phyloP scores from a whole-genome alignment of 2,329 filamentous ascomycete species.

The Trichoderma sp. region DNA sequence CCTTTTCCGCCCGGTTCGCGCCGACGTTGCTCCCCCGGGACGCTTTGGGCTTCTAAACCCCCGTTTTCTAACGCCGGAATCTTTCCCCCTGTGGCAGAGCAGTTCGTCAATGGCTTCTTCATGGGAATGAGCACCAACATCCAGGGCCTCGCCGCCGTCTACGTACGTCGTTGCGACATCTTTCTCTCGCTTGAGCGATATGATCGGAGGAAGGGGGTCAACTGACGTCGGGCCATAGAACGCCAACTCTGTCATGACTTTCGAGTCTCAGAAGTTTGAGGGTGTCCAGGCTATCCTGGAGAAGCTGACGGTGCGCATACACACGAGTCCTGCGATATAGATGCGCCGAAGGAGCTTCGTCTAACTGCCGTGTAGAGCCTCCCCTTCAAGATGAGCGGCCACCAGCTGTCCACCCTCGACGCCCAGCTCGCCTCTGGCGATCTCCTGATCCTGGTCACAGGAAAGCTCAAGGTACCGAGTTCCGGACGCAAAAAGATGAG shows the following conservation, averaged over 20 bases:
- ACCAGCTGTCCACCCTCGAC: slow-evolving; percentile 76
- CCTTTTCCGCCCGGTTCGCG: not conserved
- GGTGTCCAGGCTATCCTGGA: slow-evolving; percentile 70
- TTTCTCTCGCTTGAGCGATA: no score
- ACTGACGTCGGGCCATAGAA: slow-evolving; percentile 12
- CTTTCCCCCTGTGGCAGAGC: slow-evolving; percentile 55
- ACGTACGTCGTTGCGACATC: slow-evolving; percentile 61
- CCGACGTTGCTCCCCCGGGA: not conserved
- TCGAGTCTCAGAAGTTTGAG: slow-evolving; percentile 70
- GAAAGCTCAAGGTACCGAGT: slow-evolving; percentile 70
- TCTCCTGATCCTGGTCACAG: slow-evolving; percentile 87
- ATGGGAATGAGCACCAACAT: slow-evolving; percentile 41
- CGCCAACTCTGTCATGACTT: slow-evolving; percentile 82
- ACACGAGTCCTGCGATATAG: not conserved
- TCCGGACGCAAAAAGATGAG: no score
- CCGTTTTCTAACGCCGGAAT: slow-evolving; percentile 16
- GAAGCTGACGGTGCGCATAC: slow-evolving; percentile 72
- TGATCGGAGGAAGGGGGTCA: not conserved
- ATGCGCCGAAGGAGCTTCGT: not conserved
- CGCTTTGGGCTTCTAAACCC: slow-evolving; percentile 2
- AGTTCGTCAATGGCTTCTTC: slow-evolving; percentile 93
- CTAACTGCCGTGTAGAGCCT: slow-evolving; percentile 58
- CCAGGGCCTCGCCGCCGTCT: slow-evolving; percentile 56
- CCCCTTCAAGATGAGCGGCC: slow-evolving; percentile 79
- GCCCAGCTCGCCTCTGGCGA: slow-evolving; percentile 76